Evolutionary conservation across 2,329 filamentous ascomycete genomes (phyloP).

Genomic region (Talaromyces sp.): DNA sequence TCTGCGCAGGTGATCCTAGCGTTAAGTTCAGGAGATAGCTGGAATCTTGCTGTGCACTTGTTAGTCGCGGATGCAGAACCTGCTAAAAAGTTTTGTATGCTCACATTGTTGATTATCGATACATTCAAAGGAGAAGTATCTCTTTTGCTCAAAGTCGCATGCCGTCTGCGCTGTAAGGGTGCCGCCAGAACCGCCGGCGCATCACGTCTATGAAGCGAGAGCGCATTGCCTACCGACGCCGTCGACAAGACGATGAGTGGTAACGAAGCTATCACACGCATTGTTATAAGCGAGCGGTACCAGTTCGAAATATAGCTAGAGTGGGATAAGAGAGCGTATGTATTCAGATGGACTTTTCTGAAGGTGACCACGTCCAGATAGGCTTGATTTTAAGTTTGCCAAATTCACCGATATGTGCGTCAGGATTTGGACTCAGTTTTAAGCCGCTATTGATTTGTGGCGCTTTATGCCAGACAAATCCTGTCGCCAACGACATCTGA

Average conservation of each 20-base stretch:
- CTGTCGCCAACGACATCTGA: neutral
- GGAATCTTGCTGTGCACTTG: neutral
- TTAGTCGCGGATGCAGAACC: neutral
- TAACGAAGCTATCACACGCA: neutral
- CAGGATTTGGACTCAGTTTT: neutral
- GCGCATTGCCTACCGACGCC: neutral
- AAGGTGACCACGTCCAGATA: neutral
- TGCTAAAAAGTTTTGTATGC: neutral
- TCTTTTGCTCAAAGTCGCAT: neutral
- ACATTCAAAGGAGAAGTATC: neutral
- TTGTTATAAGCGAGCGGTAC: neutral
- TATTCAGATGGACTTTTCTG: neutral
- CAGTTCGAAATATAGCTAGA: neutral
- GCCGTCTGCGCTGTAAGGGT: neutral
- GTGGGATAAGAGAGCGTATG: neutral
- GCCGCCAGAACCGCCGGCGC: conserved; percentile 2
- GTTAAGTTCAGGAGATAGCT: conserved; percentile 61
- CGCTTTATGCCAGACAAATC: neutral
- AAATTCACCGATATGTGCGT: neutral
- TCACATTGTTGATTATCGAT: neutral
- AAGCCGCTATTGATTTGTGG: neutral
- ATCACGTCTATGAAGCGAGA: conserved; percentile 8
- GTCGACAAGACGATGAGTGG: neutral
- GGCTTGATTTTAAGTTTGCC: neutral
- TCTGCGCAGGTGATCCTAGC: conserved; percentile 60